Percentiles rank a stretch among this genome's conserved stretches.
These are phyloP conservation scores for Gigaspora rosea DNA, from an alignment of 192 early-diverging fungal species.

Conservation along the genomic window DNA sequence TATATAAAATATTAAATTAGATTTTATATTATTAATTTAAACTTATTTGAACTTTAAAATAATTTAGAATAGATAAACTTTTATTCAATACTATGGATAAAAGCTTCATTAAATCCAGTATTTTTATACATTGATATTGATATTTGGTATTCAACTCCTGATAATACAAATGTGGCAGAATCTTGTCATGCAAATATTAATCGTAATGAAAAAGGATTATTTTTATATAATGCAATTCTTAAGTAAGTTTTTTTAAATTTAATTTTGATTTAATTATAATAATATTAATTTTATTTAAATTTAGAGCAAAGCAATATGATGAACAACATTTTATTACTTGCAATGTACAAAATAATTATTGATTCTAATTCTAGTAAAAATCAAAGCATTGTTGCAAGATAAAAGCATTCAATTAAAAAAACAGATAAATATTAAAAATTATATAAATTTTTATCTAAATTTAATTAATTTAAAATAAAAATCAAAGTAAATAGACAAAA, in stretches of 20 bases:
- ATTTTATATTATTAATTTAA: too few relatives aligned
- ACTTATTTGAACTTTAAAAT: neutral
- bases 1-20: too few relatives aligned
- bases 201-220: neutral
- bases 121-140: neutral
- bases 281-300: too few relatives aligned
- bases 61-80: neutral
- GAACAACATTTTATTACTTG: neutral
- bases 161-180: neutral
- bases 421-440: too few relatives aligned
- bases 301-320: neutral
- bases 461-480: too few relatives aligned
- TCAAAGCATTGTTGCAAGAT: neutral
- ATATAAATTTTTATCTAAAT: too few relatives aligned
- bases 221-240: neutral
- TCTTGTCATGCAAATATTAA: neutral
- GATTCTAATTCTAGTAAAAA: neutral
- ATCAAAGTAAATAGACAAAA: too few relatives aligned
- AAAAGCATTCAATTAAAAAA: neutral
- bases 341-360: too few relatives aligned
- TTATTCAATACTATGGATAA: neutral
- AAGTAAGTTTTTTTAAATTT: neutral
- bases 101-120: neutral
- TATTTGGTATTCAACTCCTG: neutral
- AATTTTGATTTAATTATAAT: too few relatives aligned